Evolutionary conservation across 2,329 filamentous ascomycete species (phyloP).

Genomic region (Xylariaceae sp.): DNA sequence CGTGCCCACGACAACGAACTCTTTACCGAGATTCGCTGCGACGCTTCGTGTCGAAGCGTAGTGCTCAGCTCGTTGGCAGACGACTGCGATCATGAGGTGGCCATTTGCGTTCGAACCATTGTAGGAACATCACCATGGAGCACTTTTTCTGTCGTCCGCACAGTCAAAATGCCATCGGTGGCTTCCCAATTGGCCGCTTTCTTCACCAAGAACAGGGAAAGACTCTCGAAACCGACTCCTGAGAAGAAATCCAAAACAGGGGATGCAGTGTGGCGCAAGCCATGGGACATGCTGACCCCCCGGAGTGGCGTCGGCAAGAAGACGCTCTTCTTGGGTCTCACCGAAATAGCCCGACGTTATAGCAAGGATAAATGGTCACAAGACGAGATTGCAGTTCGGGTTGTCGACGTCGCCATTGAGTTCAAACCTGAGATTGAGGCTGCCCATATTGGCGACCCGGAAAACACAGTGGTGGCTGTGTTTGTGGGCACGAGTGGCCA

Average conservation of each 20-base stretch:
- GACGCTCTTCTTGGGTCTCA: neutral
- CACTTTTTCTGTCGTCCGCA: neutral
- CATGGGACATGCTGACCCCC: neutral
- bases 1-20: neutral
- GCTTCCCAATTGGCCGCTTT: neutral
- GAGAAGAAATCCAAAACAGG: neutral
- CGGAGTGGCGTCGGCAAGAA: neutral
- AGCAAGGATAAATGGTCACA: neutral
- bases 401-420: neutral
- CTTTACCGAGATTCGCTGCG: neutral
- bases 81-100: neutral
- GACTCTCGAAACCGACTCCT: neutral
- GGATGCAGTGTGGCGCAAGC: neutral
- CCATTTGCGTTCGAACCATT: neutral
- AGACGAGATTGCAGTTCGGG: neutral
- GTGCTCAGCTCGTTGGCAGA: neutral
- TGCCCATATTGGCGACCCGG: neutral
- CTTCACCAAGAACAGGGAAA: neutral
- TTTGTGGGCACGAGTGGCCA: neutral
- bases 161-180: neutral
- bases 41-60: neutral
- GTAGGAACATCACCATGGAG: neutral
- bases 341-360: neutral
- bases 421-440: neutral
- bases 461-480: neutral